phyloP scores from a whole-genome alignment of 2,329 filamentous ascomycete genomes.

The Endoconidiophora laricicola region DNA sequence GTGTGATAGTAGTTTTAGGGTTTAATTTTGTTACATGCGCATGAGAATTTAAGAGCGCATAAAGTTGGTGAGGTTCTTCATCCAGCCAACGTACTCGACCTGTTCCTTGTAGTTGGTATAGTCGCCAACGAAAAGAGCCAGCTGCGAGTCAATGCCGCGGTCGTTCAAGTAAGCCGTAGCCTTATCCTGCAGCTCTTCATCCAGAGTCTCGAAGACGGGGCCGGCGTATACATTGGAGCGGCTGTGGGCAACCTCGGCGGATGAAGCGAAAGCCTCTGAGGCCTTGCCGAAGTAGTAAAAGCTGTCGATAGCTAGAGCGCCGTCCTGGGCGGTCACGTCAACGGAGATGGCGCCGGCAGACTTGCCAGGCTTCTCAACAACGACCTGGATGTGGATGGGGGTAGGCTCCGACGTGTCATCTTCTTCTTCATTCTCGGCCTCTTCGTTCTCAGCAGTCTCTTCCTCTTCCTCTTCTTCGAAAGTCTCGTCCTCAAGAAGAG shows the following conservation, averaged over 20 bases:
- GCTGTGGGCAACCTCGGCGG: constrained; percentile 59
- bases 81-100: constrained; percentile 85
- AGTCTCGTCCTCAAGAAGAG: constrained; percentile 38
- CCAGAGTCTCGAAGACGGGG: constrained; percentile 82
- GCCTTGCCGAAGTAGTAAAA: constrained; percentile 73
- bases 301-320: constrained; percentile 74
- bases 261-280: constrained; percentile 58
- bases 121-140: constrained; percentile 83
- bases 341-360: constrained; percentile 59
- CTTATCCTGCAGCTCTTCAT: constrained; percentile 85
- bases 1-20: background rate
- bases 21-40: no score
- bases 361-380: constrained; percentile 72
- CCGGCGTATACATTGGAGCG: constrained; percentile 72
- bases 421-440: constrained; percentile 36
- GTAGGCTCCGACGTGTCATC: constrained; percentile 32
- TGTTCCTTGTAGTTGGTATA: constrained; percentile 99
- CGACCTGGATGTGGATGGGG: constrained; percentile 69
- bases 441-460: constrained; percentile 33
- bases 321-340: constrained; percentile 73
- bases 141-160: constrained; percentile 70
- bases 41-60: constrained; percentile 44
- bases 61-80: constrained; percentile 74
- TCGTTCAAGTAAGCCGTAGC: constrained; percentile 91
- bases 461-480: constrained; percentile 38